Evolutionary conservation across 2,329 filamentous ascomycete genomes (phyloP).

Genomic region (Trichoderma sp.): DNA sequence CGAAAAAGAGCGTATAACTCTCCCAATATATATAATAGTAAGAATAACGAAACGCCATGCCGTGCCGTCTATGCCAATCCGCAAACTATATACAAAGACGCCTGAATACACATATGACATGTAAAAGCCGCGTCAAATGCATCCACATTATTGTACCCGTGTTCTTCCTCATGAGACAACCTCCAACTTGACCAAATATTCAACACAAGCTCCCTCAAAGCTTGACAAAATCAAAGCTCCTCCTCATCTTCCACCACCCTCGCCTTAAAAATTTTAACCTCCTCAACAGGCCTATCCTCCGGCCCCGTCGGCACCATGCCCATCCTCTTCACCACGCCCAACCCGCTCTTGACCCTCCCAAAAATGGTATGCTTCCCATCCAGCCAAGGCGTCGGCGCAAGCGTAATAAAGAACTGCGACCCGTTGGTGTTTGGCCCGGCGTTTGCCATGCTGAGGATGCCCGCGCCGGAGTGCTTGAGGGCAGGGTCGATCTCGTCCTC

Average conservation of each 20-base stretch:
- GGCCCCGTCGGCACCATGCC: conserved; percentile 80
- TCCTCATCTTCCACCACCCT: conserved; percentile 67
- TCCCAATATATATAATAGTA: not conserved
- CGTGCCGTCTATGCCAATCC: not conserved
- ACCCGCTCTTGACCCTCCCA: conserved; percentile 80
- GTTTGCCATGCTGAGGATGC: conserved; percentile 96
- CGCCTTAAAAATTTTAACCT: conserved; percentile 77
- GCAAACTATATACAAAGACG: not conserved
- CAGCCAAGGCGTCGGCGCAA: conserved; percentile 92
- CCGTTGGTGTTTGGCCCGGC: conserved; percentile 91
- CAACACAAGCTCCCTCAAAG: not conserved
- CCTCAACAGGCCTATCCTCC: conserved; percentile 79
- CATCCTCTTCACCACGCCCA: conserved; percentile 83
- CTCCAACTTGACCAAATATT: not conserved
- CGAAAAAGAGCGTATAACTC: not conserved
- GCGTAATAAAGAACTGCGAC: conserved; percentile 92
- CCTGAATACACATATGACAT: not conserved
- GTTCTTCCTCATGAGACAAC: too few species aligned
- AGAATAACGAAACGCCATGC: conserved; percentile 10
- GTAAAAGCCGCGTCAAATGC: not conserved
- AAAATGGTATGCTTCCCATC: conserved; percentile 98
- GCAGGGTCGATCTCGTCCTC: conserved; percentile 81
- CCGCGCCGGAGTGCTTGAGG: conserved; percentile 90
- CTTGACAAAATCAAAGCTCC: conserved; percentile 28
- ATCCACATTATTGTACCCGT: not conserved